Base-by-base conservation (phyloP, 345 rosid species). In the Eucalyptus shirleyi region DNA sequence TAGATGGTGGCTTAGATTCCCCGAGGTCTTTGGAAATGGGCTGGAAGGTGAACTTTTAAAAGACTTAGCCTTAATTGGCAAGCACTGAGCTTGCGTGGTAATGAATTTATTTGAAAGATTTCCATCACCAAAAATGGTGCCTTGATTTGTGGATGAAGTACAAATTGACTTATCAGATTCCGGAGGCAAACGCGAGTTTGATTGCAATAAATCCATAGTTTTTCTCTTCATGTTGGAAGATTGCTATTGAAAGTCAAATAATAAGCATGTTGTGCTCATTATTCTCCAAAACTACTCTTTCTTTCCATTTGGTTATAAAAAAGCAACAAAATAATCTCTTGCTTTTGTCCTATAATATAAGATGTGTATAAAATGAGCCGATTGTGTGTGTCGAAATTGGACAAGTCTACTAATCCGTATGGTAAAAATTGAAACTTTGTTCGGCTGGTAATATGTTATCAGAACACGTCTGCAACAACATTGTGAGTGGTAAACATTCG, bases 101-200 rank as follows among this genome's bases (percentile, higher is more conserved):
- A 87, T 2, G 5, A 62, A 45, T 87, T 87, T 51, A 87, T 51
- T 15, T 34, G 88, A 23, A 50, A 45, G 24, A 87, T 62, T 45
- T 17, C 28, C 10, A 10, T 21, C 28, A 18, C 50, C 0, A 26
- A 42, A 23, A 2, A 47, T 2, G 2, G 50, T 45, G 28, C n/a
- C 40, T 62, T 37, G 42, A 42, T 69, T 37, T 45, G 88, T 77
- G 32, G 32, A 42, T 77, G 50, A 9, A 26, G 50, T 26, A 60
- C 4, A 60, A 60, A 60, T 60, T 60, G 30, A 59, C 30, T 59
- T 2, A 59, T 59, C 6, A 59, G 5, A 59, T 59, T 59, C 65
- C 28, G 1, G 30, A 59, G 62, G 62, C 30, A 56, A 4, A 10
- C 0, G n/a, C 0, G 3, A 9, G n/a, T 24, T 24, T 26, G 67